A percentile compares a stretch with the other conserved stretches of the same genome.
Evolutionary conservation across 2,329 filamentous ascomycete species (phyloP).

Genomic region (Ramichloridium luteum): DNA sequence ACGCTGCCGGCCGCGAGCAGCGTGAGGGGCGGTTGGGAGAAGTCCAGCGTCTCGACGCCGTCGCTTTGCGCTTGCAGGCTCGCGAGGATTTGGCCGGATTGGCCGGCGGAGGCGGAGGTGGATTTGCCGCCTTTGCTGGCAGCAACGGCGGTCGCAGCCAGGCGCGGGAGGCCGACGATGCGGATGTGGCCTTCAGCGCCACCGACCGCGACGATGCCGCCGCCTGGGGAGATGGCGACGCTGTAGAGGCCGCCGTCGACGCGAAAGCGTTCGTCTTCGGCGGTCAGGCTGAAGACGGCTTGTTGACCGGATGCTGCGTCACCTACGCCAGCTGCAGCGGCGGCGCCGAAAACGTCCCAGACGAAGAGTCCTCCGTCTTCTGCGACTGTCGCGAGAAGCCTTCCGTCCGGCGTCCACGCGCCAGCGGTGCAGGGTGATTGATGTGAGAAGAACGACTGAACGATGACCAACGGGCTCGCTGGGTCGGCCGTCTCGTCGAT

Average conservation of each 20-base stretch:
- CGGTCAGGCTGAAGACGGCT: constrained; percentile 64
- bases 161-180: constrained; percentile 68
- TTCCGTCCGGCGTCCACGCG: constrained; percentile 79
- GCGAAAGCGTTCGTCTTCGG: constrained; percentile 75
- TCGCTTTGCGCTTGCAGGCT: constrained; percentile 67
- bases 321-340: constrained; percentile 50
- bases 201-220: constrained; percentile 70
- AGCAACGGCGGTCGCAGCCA: constrained; percentile 28
- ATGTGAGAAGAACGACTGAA: constrained; percentile 88
- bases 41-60: constrained; percentile 64
- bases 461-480: constrained; percentile 57
- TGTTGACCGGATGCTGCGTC: constrained; percentile 38
- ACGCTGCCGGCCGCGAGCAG: constrained; percentile 52
- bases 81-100: constrained; percentile 65
- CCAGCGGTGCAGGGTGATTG: constrained; percentile 78
- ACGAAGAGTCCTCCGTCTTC: constrained; percentile 85
- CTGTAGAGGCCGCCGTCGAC: constrained; percentile 88
- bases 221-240: constrained; percentile 68
- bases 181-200: constrained; percentile 79
- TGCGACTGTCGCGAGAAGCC: constrained; percentile 72
- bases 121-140: constrained; percentile 35
- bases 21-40: constrained; percentile 48
- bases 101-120: constrained; percentile 34
- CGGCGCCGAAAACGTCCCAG: constrained; percentile 79
- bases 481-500: constrained; percentile 57